Evolutionary conservation across 2,329 filamentous ascomycete genomes (phyloP), one percentile per base, ranked within the genome.

Genomic region (Gaeumannomyces sp.): DNA sequence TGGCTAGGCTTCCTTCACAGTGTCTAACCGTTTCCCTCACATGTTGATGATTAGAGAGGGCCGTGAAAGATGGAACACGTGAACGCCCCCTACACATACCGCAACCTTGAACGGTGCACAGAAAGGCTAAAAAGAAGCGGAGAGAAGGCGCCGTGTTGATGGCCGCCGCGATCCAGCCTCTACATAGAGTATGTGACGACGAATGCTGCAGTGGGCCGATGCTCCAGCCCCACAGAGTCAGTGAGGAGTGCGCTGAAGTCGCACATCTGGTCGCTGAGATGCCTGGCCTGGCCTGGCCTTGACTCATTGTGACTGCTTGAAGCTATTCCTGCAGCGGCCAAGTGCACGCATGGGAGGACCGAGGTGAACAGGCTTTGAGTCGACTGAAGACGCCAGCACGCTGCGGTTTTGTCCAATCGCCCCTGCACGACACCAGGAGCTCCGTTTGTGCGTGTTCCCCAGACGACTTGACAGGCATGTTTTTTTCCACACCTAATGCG

Each of bases 241-340:
- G 38, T 8, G 8, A 19, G 38, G 19, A 45, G 16, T n/a, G 19
- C n/a, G 5, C 11, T 53, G 8, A 53, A 53, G 45, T 53, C 45
- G 45, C 45, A 53, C n/a, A 53, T 11, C 45, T 14, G 45, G 22
- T 25, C 45, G 22, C 14, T 45, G 33, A 35, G 33, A 35, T 35
- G 4, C 2, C 33, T 14, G 33, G 33, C 33, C 33, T 10, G 45
- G 22, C 7, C 45, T 45, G 3, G 38, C 8, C 33, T 45, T 53
- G 45, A 53, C 45, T 53, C 45, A 53, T 53, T 53, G 45, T 53
- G 45, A n/a, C 45, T 53, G 45, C 45, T 53, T 53, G 45, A n/a
- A 25, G 45, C 45, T 53, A 53, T 53, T 53, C 45, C 45, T n/a
- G 45, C 45, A 22, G 38, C 38, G 38, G 38, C 38, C 16, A 50